phyloP scores from a whole-genome alignment of 345 rosid species.

The Eucalyptus marginata region DNA sequence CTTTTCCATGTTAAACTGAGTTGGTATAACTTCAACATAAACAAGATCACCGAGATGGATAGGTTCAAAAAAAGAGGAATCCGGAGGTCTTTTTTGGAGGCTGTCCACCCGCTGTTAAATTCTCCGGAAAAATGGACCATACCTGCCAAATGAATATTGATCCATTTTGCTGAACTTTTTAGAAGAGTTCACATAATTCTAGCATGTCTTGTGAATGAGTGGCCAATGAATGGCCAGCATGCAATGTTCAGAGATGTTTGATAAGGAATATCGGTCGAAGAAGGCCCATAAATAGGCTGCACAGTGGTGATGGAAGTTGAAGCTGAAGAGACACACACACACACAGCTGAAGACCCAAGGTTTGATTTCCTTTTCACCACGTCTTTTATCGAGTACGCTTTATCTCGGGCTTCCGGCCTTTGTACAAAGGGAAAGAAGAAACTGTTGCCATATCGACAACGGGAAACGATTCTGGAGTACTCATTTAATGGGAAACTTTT shows the following conservation, averaged over 20 bases:
- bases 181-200: neutral
- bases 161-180: neutral
- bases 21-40: too few species aligned
- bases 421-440: too few species aligned
- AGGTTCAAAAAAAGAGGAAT: too few species aligned
- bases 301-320: neutral
- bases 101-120: rapidly evolving
- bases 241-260: neutral
- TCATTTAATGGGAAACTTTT: too few species aligned
- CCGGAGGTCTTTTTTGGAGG: too few species aligned
- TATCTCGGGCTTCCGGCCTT: too few species aligned
- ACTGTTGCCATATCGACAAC: too few species aligned
- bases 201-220: neutral
- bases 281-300: neutral
- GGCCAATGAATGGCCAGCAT: neutral
- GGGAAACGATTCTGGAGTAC: too few species aligned
- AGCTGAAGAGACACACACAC: neutral
- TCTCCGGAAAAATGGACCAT: too few species aligned
- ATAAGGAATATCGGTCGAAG: neutral
- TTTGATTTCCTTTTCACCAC: too few species aligned
- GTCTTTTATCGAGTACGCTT: too few species aligned
- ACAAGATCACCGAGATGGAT: too few species aligned
- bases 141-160: neutral
- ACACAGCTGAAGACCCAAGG: neutral
- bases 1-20: neutral